Evolutionary conservation across 23 red algal genomes (phyloP).

Genomic region (Gracilaria caudata): DNA sequence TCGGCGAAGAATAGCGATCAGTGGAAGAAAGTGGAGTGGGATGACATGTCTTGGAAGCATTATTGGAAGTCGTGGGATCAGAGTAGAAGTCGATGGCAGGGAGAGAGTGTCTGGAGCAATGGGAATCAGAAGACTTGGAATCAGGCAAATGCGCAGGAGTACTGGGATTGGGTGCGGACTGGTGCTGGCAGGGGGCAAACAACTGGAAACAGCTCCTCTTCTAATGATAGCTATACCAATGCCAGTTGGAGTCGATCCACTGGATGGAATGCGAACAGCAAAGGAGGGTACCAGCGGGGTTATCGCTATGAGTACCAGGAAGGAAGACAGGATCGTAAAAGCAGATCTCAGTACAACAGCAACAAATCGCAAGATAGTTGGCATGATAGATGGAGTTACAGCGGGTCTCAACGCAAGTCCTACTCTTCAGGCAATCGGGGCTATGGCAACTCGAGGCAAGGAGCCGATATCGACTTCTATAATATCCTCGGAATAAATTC

Average conservation of each 20-base stretch:
- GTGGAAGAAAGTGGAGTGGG: constrained; percentile 70
- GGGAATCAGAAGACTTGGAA: constrained; percentile 38
- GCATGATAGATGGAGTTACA: constrained; percentile 6
- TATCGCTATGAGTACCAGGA: constrained; percentile 55
- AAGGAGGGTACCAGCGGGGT: constrained; percentile 56
- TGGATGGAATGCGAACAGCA: constrained; percentile 4
- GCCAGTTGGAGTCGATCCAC: constrained; percentile 15
- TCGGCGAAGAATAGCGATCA: constrained; percentile 71
- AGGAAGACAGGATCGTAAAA: not conserved
- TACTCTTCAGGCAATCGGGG: constrained; percentile 1
- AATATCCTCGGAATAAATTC: constrained; percentile 80
- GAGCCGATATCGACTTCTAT: constrained; percentile 72
- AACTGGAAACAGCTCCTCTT: not conserved
- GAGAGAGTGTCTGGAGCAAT: not conserved
- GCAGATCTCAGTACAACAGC: not conserved
- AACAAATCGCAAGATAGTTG: constrained; percentile 8
- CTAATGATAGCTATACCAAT: not conserved
- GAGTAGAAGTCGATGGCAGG: constrained; percentile 12
- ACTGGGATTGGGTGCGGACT: constrained; percentile 64
- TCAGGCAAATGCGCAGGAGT: constrained; percentile 52
- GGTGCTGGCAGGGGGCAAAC: constrained; percentile 27
- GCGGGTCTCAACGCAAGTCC: not conserved
- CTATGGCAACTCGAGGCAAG: not conserved
- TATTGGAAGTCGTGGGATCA: constrained; percentile 78
- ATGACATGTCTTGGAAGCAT: constrained; percentile 55